Percentiles rank a stretch among this genome's conserved stretches.
These are phyloP conservation scores for Xerocomellus chrysenteron DNA, from an alignment of 768 basidiomycete species.

Conservation along the genomic window DNA sequence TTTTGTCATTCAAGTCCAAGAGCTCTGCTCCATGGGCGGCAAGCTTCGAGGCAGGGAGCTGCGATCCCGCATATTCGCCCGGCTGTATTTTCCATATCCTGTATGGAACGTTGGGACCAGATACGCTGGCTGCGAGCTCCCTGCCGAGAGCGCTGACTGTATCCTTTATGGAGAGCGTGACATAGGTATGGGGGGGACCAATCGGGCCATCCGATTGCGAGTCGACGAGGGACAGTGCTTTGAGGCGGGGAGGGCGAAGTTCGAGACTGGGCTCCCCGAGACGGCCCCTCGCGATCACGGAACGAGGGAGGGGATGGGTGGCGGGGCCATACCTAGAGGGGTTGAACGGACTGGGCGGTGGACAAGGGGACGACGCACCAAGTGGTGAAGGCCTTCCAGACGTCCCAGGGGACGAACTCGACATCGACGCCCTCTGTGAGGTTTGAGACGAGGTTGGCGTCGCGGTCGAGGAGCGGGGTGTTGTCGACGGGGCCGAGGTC, in stretches of 20 bases:
- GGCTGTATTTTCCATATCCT: conserved; percentile 65
- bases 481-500: conserved; percentile 80
- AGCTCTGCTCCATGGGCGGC: conserved; percentile 37
- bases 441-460: conserved; percentile 43
- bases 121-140: conserved; percentile 41
- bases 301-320: conserved; percentile 56
- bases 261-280: conserved; percentile 58
- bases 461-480: conserved; percentile 54
- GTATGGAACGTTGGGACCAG: conserved; percentile 36
- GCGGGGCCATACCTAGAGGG: conserved; percentile 72
- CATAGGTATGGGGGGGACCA: conserved; percentile 32
- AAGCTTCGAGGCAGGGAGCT: conserved; percentile 30
- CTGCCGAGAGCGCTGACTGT: conserved; percentile 44
- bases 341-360: neutral
- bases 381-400: conserved; percentile 63
- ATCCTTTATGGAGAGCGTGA: conserved; percentile 53
- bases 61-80: conserved; percentile 32
- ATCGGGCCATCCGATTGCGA: conserved; percentile 28
- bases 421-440: conserved; percentile 66
- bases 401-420: conserved; percentile 69
- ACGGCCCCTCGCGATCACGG: conserved; percentile 61
- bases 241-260: conserved; percentile 66
- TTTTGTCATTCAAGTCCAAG: conserved; percentile 43
- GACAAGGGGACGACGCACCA: conserved; percentile 44
- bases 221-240: conserved; percentile 47